Base-by-base conservation (phyloP, 805 yeast species). In the Cyberlindnera saturnus region DNA sequence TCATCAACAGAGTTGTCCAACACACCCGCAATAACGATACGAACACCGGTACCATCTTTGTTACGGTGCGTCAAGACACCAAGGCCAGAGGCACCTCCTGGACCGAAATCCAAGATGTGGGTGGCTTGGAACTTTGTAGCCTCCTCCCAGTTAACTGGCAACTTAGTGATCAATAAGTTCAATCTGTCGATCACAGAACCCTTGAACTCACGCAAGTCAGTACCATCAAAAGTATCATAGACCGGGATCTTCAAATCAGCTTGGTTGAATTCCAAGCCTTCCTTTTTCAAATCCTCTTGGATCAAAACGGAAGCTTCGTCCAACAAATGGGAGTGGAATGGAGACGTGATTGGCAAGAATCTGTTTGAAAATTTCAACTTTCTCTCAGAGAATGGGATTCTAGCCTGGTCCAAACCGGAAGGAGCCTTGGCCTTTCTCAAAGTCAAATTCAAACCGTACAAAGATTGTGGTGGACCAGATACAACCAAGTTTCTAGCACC, bases 21-120 rank as follows among this genome's bases (percentile, higher is more conserved):
- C 49, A 93, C 82, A 65, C 98, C 98, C 41, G 95, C 98, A 55
- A 95, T 77, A 56, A 93, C 87, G 51, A 91, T 73, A 67, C 99
- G 85, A 39, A 86, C 85, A 67, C 99, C 99, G 41, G 97, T 88
- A 66, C 99, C 99, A 59, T 93, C 99, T 68, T 91, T 93, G 74
- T 91, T 93, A 70, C 96, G 84, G 69, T 89, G 96, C 45, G 99
- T 93, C 56, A 93, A 75, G 49, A 86, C 86, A 69, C 99, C 99
- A 53, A 93, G 74, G 58, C 99, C 99, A 36, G 97, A 86, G 32
- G 87, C 81, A 56, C 98, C 98, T 68, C 99, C 99, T 49, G 99
- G 99, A 63, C 99, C 99, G 57, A 93, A 93, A 69, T 93, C 99
- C 49, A 93, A 66, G 57, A 93, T 78, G 64, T 93, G 99, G 38